Conservation (phyloP, 305 asterid species). For the Rubia occidens region DNA sequence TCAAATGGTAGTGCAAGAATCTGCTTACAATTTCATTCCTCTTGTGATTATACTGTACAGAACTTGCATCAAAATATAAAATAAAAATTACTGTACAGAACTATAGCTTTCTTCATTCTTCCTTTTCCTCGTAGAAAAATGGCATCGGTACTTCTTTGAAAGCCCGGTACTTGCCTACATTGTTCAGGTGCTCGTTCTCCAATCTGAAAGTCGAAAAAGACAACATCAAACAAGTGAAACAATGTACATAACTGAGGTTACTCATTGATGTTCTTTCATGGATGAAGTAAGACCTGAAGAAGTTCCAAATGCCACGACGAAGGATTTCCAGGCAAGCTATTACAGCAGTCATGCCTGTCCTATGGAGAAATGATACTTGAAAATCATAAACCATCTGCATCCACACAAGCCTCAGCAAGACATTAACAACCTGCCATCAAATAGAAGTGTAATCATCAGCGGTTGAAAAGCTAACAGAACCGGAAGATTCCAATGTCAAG, state of each 20-base stretch:
- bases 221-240: background rate
- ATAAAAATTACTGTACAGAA: background rate
- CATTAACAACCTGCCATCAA: constrained; percentile 48
- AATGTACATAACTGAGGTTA: background rate
- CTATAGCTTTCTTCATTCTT: background rate
- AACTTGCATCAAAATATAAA: background rate
- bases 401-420: constrained; percentile 76
- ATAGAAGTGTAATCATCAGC: background rate
- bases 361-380: constrained; percentile 41
- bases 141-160: constrained; percentile 37
- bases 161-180: constrained; percentile 37
- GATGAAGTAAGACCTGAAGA: constrained; percentile 52
- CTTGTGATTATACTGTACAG: background rate
- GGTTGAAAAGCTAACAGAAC: background rate
- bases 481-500: background rate
- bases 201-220: constrained; percentile 22
- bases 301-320: constrained; percentile 90
- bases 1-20: background rate
- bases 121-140: constrained; percentile 32
- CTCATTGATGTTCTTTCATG: background rate
- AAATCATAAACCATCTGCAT: constrained; percentile 71
- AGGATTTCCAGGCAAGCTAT: constrained; percentile 72
- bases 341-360: constrained; percentile 41
- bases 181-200: constrained; percentile 42
- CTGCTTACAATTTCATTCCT: constrained; percentile 1